These are phyloP conservation scores for Hyaloscypha hepaticicola DNA, from an alignment of 495 filamentous ascomycete genomes.

Conservation along the genomic window DNA sequence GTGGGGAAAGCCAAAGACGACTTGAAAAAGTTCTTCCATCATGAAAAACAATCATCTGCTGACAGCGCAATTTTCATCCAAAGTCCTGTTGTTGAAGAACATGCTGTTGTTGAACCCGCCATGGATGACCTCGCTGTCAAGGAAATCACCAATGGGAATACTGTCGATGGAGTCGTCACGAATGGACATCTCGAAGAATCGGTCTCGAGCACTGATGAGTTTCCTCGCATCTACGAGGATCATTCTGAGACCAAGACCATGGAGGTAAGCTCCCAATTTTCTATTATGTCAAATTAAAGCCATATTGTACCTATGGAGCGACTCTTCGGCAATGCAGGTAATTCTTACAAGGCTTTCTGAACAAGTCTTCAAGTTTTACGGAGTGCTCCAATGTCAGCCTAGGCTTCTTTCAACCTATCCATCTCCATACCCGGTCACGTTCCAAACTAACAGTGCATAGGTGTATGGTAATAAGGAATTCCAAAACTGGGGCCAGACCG, in stretches of 20 bases:
- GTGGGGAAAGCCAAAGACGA: not conserved
- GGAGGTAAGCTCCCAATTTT: slow-evolving; percentile 16
- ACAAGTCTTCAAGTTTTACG: no score
- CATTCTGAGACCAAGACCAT: slow-evolving; percentile 19
- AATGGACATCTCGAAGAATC: not conserved
- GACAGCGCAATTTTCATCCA: not conserved
- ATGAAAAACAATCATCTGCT: not conserved
- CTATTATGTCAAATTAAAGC: no score
- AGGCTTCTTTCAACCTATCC: no score
- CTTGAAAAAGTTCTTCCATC: not conserved
- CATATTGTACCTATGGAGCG: no score
- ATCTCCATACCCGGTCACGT: no score
- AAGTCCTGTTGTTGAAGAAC: no score
- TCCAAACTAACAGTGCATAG: slow-evolving; percentile 12
- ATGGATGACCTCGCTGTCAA: not conserved
- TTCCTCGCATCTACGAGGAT: slow-evolving; percentile 19
- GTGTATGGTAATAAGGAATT: slow-evolving; percentile 36
- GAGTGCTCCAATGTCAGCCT: not conserved
- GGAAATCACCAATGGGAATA: not conserved
- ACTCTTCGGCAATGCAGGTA: no score
- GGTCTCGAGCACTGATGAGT: not conserved
- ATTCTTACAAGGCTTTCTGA: no score
- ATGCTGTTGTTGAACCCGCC: not conserved
- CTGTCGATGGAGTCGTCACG: not conserved
- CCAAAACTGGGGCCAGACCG: slow-evolving; percentile 49